These are phyloP conservation scores for Pigoraptor vietnamica DNA, from an alignment of 78 protist species.

Conservation along the genomic window DNA sequence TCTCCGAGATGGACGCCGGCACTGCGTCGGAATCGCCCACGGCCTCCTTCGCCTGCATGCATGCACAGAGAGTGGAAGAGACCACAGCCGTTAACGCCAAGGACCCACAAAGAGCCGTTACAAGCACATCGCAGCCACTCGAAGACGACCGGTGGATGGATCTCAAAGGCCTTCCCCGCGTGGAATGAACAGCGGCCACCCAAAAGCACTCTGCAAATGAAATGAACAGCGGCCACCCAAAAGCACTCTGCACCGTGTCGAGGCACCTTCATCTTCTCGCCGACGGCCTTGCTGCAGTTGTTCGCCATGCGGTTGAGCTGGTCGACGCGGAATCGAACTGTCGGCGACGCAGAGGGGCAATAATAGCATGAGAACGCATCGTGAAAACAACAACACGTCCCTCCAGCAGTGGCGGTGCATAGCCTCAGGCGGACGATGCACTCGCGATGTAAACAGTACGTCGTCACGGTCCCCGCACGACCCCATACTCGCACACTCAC, in stretches of 20 bases:
- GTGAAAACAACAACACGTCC: neutral
- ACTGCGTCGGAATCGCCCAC: constrained; percentile 6
- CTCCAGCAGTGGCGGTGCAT: neutral
- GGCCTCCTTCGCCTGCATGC: constrained; percentile 26
- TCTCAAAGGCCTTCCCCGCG: no score
- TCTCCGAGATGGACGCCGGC: neutral
- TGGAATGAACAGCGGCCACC: no score
- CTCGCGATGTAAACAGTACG: neutral
- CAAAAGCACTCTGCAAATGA: no score
- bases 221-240: neutral
- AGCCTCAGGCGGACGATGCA: neutral
- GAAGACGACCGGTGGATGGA: neutral
- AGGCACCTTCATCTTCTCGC: constrained; percentile 30
- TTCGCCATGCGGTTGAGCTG: constrained; percentile 15
- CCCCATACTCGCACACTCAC: constrained; percentile 5
- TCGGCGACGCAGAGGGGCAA: constrained; percentile 14
- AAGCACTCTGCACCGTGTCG: neutral
- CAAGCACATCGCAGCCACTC: neutral
- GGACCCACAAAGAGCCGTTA: neutral
- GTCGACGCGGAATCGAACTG: constrained; percentile 20
- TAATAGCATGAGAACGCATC: constrained; percentile 11
- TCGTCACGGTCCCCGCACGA: neutral
- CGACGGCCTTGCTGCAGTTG: constrained; percentile 38
- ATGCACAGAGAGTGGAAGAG: neutral
- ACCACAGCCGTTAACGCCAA: neutral